Conservation (phyloP, 139 green algal species). For the Astrephomene gubernaculifera region DNA sequence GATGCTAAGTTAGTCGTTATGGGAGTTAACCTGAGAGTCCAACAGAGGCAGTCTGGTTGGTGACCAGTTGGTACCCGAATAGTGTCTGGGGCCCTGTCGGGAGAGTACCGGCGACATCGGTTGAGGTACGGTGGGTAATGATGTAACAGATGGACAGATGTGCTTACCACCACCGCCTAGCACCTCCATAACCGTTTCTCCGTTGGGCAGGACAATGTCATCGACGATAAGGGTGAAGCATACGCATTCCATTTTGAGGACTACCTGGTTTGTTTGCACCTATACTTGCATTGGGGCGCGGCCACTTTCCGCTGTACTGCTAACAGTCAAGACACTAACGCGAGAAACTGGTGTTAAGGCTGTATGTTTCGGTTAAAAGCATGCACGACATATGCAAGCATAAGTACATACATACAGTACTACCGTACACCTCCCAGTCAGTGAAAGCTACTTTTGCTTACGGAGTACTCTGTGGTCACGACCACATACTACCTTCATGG, state of each 20-base stretch:
- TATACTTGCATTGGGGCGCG: too few species aligned
- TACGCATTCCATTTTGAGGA: slow-evolving; percentile 37
- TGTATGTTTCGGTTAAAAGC: too few species aligned
- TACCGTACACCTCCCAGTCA: too few species aligned
- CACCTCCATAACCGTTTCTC: slow-evolving; percentile 64
- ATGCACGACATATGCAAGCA: too few species aligned
- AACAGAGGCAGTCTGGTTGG: background rate
- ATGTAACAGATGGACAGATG: background rate
- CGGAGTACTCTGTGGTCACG: too few species aligned
- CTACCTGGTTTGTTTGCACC: background rate
- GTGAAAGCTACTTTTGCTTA: too few species aligned
- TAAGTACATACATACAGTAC: too few species aligned
- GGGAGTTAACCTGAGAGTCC: slow-evolving; percentile 33
- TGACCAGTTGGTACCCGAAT: slow-evolving; percentile 69
- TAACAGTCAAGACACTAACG: too few species aligned
- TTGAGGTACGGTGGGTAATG: background rate
- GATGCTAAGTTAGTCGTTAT: too few species aligned
- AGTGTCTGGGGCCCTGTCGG: slow-evolving; percentile 67
- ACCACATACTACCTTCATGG: too few species aligned
- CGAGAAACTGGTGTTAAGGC: too few species aligned
- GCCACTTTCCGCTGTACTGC: too few species aligned
- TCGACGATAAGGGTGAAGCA: slow-evolving; percentile 75
- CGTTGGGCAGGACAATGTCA: slow-evolving; percentile 71
- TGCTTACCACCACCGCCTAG: slow-evolving; percentile 65
- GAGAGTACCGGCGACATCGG: background rate